These are phyloP conservation scores for Saussurea involucrata DNA, from an alignment of 129 eudicot species.

Conservation along the genomic window DNA sequence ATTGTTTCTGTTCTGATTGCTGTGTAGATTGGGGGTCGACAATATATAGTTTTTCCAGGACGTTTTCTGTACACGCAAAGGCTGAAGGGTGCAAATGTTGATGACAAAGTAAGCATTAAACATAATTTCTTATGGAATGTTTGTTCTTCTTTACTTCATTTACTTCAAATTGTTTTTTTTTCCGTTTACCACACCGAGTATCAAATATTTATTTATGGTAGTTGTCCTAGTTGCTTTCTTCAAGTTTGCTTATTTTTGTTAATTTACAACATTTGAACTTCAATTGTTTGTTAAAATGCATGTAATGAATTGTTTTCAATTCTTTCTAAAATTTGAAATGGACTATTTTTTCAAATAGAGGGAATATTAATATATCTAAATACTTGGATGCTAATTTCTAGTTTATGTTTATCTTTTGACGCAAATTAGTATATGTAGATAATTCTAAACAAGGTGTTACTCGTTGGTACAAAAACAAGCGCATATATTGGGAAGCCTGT, in stretches of 20 bases:
- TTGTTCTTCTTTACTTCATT: constrained; percentile 8
- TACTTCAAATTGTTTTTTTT: background rate
- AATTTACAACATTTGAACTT: background rate
- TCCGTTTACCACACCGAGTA: background rate
- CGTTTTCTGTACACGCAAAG: constrained; percentile 77
- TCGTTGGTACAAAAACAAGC: constrained; percentile 80
- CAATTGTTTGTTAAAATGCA: background rate
- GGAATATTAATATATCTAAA: background rate
- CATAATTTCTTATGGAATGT: background rate
- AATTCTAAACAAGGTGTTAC: constrained; percentile 80
- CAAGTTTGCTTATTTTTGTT: background rate
- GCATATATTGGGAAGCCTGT: constrained; percentile 77
- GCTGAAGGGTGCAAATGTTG: constrained; percentile 80
- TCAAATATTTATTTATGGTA: background rate
- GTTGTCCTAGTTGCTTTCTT: background rate
- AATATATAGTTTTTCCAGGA: constrained; percentile 89
- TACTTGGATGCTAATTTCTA: background rate
- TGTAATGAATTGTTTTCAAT: background rate
- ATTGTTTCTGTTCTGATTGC: background rate
- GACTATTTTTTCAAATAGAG: background rate
- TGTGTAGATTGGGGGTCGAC: constrained; percentile 76
- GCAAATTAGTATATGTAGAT: constrained; percentile 40
- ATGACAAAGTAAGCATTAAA: constrained; percentile 65
- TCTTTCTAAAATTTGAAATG: background rate
- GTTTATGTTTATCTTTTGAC: background rate